phyloP scores from a whole-genome alignment of 2,329 filamentous ascomycete genomes.

The Fusarium sp. region DNA sequence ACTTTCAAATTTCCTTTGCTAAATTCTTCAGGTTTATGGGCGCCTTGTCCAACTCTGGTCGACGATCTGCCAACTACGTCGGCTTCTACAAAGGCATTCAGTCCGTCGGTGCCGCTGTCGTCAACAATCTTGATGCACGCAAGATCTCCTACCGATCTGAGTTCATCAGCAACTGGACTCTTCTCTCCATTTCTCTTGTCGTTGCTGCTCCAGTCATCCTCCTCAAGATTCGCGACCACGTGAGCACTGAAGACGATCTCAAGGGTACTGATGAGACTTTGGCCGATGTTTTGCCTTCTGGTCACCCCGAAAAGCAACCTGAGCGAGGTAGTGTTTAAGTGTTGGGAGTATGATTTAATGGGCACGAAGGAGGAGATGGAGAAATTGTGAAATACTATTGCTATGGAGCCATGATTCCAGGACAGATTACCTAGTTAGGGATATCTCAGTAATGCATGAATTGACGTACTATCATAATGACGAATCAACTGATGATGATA shows the following conservation, averaged over 20 bases:
- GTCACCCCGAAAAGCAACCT: constrained; percentile 24
- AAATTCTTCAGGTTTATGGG: constrained; percentile 77
- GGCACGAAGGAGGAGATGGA: background rate
- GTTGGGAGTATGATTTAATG: background rate
- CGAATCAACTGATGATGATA: background rate
- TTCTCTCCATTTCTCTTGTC: constrained; percentile 76
- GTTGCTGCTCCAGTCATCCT: constrained; percentile 82
- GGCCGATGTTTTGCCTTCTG: constrained; percentile 66
- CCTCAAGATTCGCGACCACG: constrained; percentile 81
- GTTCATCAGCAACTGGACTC: constrained; percentile 76
- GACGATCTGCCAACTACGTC: constrained; percentile 89
- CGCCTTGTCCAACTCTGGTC: constrained; percentile 87
- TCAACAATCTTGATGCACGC: constrained; percentile 47
- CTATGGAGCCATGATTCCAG: background rate
- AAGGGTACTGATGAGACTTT: constrained; percentile 85
- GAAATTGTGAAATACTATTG: background rate
- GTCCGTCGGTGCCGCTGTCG: constrained; percentile 72
- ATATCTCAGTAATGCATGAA: constrained; percentile 7
- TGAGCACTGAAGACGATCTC: constrained; percentile 81
- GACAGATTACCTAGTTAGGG: background rate
- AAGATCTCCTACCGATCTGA: constrained; percentile 70
- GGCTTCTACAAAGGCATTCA: constrained; percentile 90
- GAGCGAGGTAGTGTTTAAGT: constrained; percentile 3
- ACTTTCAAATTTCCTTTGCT: no score
- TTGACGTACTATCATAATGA: background rate